phyloP scores from a whole-genome alignment of 768 basidiomycete species.

The Tricholoma bakamatsutake region DNA sequence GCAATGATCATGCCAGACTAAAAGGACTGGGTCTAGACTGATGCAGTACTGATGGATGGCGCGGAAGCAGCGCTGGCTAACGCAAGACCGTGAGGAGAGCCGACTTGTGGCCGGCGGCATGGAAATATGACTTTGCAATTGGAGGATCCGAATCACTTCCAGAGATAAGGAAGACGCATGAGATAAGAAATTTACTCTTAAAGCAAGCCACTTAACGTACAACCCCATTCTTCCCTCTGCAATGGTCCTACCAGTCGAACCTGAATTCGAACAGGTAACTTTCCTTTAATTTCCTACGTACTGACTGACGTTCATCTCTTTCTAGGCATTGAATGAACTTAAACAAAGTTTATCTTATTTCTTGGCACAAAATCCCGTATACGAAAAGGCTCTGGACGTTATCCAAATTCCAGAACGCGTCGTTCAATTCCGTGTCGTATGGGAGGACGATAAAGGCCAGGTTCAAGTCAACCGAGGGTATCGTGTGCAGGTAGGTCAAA shows the following conservation, averaged over 20 bases:
- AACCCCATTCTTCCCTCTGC: not conserved
- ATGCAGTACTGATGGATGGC: too few species aligned
- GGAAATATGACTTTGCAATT: too few species aligned
- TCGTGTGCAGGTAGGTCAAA: conserved; percentile 55
- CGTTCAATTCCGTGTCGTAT: conserved; percentile 67
- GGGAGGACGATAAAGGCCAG: conserved; percentile 66
- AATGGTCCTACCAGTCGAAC: conserved; percentile 48
- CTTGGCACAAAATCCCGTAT: conserved; percentile 60
- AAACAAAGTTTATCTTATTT: conserved; percentile 56
- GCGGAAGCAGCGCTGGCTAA: too few species aligned
- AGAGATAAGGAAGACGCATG: not conserved
- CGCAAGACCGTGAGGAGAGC: too few species aligned
- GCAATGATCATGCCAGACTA: too few species aligned
- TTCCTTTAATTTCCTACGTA: not conserved
- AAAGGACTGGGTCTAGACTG: too few species aligned
- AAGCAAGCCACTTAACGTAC: not conserved
- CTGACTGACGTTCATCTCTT: not conserved
- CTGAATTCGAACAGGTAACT: conserved; percentile 64
- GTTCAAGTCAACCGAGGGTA: conserved; percentile 69
- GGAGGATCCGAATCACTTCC: too few species aligned
- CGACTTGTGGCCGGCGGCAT: too few species aligned
- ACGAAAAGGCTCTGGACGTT: conserved; percentile 61
- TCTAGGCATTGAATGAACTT: conserved; percentile 61
- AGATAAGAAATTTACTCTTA: not conserved
- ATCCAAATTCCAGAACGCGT: conserved; percentile 52